These are phyloP conservation scores for Phytopythium vexans DNA, from an alignment of 352 stramenopile genomes.

Conservation along the genomic window DNA sequence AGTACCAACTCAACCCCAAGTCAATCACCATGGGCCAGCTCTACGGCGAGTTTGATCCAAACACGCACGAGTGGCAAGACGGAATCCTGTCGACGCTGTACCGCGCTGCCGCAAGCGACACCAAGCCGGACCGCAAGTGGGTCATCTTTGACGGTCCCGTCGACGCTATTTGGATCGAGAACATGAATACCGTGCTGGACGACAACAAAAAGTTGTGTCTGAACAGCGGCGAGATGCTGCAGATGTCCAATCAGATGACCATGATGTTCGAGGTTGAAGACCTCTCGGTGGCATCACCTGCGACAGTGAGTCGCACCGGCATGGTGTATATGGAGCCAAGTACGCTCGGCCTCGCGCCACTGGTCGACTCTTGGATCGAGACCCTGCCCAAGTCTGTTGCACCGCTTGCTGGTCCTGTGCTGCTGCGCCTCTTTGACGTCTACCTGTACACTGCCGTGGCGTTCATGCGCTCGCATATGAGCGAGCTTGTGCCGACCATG, in stretches of 20 bases:
- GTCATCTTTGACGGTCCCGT: slow-evolving; percentile 95
- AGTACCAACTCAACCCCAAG: slow-evolving; percentile 93
- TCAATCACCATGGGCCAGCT: slow-evolving; percentile 96
- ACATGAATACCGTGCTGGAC: slow-evolving; percentile 97
- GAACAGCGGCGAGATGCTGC: slow-evolving; percentile 93
- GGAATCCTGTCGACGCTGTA: slow-evolving; percentile 91
- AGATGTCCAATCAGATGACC: slow-evolving; percentile 93
- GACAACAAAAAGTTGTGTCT: slow-evolving; percentile 97
- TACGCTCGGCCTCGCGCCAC: slow-evolving; percentile 80
- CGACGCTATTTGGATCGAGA: slow-evolving; percentile 97
- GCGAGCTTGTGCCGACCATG: slow-evolving; percentile 89
- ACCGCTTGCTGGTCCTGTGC: slow-evolving; percentile 27
- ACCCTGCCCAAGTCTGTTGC: slow-evolving; percentile 29
- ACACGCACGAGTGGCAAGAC: slow-evolving; percentile 95
- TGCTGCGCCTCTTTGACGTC: slow-evolving; percentile 85
- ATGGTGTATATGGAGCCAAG: slow-evolving; percentile 97
- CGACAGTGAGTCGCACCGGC: slow-evolving; percentile 91
- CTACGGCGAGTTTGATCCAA: slow-evolving; percentile 94
- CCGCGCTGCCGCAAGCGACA: slow-evolving; percentile 86
- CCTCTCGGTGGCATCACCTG: slow-evolving; percentile 90
- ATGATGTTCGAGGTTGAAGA: slow-evolving; percentile 98
- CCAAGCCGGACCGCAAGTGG: slow-evolving; percentile 90
- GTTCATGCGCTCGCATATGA: slow-evolving; percentile 86
- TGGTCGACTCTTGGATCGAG: slow-evolving; percentile 90
- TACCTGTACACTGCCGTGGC: slow-evolving; percentile 87